Base-by-base conservation (phyloP, 371 early-diverging fungal genomes). In the Apophysomyces elegans region DNA sequence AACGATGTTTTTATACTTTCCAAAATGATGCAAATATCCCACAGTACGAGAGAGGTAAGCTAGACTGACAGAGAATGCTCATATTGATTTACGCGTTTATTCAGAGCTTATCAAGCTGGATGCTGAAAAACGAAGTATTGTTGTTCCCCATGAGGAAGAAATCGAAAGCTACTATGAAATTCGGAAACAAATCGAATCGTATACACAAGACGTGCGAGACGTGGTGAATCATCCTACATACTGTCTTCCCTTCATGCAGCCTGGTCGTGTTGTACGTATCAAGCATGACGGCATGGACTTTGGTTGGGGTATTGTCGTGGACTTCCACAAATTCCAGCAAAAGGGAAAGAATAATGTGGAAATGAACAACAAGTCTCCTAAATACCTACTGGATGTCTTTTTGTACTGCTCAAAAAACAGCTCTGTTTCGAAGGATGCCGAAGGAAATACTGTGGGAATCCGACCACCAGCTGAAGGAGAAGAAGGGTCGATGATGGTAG, bases 1-100 rank as follows among this genome's bases (percentile, higher is more conserved):
- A 97, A 75, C 84, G 91, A 41, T 94, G 94, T 75, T 99, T 99
- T 81, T 92, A 88, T 73, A 99, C 99, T 71, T 99, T 95, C 86
- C 99, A 99, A 75, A 95, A 94, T 59, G 84, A 89, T 56, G 84
- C 93, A 8, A 84, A 87, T 64, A 83, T 99, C 16, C 98, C 99
- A 7, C 80, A 85, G 59, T 85, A 93, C 39, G 88, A 93, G 75
- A 71, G 68, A 70, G 88, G 76, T 70, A 66, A 18, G 63, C 6
- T 35, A 6, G 39, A 13, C 21, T 11, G 35, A 46, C 21, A 9
- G 36, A 32, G 59, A n/a, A 32, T 36, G 36, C n/a, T 43, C 32
- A 32, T 5, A 35, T 4, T 3, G 47, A 14, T 62, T 62, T 38
- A 37, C 16, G n/a, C 63, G 38, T 5, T 8, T 26, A 11, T n/a